Evolutionary conservation across 768 basidiomycete species (phyloP).

Genomic region (Tulasnella sp.): DNA sequence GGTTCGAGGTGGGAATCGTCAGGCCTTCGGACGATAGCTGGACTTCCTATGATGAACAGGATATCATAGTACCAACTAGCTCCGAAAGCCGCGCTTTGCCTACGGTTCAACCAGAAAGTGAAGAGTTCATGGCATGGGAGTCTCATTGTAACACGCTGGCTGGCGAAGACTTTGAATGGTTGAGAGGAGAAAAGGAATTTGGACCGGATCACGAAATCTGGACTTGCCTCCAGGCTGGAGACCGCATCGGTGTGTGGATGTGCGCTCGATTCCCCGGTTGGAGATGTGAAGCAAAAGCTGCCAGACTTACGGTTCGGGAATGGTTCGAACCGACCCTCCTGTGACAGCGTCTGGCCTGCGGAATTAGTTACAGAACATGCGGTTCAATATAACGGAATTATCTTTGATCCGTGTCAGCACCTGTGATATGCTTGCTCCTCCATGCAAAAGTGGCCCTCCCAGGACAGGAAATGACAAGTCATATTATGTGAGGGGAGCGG

Average conservation of each 20-base stretch:
- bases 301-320: not conserved
- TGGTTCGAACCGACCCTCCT: not conserved
- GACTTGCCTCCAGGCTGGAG: not conserved
- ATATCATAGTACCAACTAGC: no score
- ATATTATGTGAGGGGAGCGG: no score
- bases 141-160: constrained; percentile 1
- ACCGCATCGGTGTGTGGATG: constrained; percentile 24
- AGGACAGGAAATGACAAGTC: no score
- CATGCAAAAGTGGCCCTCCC: no score
- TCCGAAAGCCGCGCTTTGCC: not conserved
- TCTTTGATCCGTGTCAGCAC: no score
- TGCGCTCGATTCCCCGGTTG: not conserved
- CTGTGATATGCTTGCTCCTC: no score
- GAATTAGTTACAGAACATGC: not conserved
- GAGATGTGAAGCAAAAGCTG: not conserved
- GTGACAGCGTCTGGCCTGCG: not conserved
- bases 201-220: constrained; percentile 16
- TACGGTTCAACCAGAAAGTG: not conserved
- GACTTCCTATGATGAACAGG: no score
- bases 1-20: not conserved
- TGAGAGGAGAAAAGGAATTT: not conserved
- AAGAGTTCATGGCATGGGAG: not conserved
- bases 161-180: not conserved
- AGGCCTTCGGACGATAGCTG: no score
- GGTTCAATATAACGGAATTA: no score